These are phyloP conservation scores for Thelonectria rubi DNA, from an alignment of 2,329 filamentous ascomycete genomes.

Conservation along the genomic window DNA sequence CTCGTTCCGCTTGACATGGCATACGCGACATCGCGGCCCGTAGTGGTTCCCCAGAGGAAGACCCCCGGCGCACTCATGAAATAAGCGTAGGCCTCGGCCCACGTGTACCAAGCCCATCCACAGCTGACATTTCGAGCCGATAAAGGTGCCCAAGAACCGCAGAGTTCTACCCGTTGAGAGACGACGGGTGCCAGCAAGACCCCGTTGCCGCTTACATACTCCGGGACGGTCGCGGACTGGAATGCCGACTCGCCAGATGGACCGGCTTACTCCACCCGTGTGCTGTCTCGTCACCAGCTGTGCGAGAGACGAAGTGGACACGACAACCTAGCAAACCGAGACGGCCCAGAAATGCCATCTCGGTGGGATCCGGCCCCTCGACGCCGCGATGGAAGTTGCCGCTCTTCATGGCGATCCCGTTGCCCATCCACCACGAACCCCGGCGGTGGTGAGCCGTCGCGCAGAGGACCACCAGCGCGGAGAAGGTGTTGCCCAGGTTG, in stretches of 20 bases:
- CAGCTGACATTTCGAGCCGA: conserved; percentile 23
- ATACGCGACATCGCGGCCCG: conserved; percentile 12
- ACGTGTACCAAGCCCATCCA: conserved; percentile 22
- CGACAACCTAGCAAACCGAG: conserved; percentile 16
- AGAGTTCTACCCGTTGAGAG: conserved; percentile 9
- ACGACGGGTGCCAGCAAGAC: not conserved
- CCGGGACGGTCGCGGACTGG: not conserved
- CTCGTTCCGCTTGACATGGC: conserved; percentile 17
- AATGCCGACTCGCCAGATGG: conserved; percentile 6
- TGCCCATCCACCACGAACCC: conserved; percentile 22
- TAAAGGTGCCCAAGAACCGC: conserved; percentile 15
- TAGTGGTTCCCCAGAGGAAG: conserved; percentile 20
- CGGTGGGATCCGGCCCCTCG: conserved; percentile 18
- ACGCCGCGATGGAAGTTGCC: conserved; percentile 23
- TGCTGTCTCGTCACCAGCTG: conserved; percentile 15
- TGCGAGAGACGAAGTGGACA: conserved; percentile 19
- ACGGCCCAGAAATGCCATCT: conserved; percentile 17
- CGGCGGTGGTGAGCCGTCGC: conserved; percentile 10
- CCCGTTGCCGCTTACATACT: not conserved
- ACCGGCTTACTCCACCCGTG: conserved; percentile 21
- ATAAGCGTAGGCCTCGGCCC: conserved; percentile 18
- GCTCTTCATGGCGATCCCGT: conserved; percentile 19
- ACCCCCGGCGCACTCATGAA: conserved; percentile 17
- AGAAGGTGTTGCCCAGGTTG: conserved; percentile 20
- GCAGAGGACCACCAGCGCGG: conserved; percentile 2